Evolutionary conservation across 345 rosid genomes (phyloP), one percentile per base, ranked within the genome.

Genomic region (Raphanus raphanistrum): DNA sequence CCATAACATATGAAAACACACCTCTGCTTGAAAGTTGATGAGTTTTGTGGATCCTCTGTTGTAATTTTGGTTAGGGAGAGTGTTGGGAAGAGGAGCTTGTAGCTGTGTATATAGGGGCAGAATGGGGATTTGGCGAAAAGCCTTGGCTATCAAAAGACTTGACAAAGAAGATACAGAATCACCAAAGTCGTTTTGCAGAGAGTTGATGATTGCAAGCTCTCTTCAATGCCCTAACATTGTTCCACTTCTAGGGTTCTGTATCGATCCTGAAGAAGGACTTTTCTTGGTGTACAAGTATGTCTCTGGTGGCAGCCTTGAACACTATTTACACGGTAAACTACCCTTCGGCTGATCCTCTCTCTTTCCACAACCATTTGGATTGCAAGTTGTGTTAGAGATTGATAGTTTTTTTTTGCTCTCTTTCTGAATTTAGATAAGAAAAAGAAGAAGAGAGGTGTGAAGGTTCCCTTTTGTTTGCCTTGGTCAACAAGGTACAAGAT

Each of bases 141-240:
- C 83, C 1, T 87, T 94, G 70, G 97, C 98, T 33, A 85, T 94
- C 48, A 94, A 94, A 86, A 89, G 82, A 75, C 76, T 94, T 73
- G 97, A 92, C 63, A 94, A 84, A 77, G 92, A 92, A 75, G 97
- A 92, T 68, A 92, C 88, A 78, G 98, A 94, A 68, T 85, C 92
- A 62, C 80, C 98, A 1, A 94, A 94, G 82, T 92, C 97, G 7
- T 94, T 94, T 75, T 94, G 95, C 65, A 86, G 98, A 84, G 98
- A 94, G 78, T 66, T 94, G 87, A 94, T 92, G 97, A 94, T 92
- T 85, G 97, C 97, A 29, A 90, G 94, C 83, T 94, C 98, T 77
- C 92, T 94, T 80, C 82, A 85, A 63, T 76, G 80, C 82, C 83
- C 83, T 58, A 88, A 92, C 64, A 81, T 90, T 50, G 97, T 88